phyloP scores from a whole-genome alignment of 169 alveolate genomes.

The Babesia divergens region DNA sequence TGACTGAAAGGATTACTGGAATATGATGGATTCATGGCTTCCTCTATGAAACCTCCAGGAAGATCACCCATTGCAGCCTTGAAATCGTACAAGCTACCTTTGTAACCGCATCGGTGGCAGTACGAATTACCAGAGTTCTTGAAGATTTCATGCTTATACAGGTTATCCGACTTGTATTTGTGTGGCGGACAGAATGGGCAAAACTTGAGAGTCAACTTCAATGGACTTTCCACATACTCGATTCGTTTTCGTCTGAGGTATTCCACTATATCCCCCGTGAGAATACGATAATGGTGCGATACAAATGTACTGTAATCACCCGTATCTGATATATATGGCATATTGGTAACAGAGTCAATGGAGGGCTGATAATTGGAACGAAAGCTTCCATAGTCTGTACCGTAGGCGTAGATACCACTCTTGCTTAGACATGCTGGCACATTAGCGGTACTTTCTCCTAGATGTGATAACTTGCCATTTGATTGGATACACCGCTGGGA shows the following conservation, averaged over 20 bases:
- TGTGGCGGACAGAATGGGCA: conserved; percentile 85
- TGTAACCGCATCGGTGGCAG: conserved; percentile 82
- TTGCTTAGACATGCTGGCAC: not conserved
- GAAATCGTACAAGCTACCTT: conserved; percentile 84
- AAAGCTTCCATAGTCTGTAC: not conserved
- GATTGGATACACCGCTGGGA: no score
- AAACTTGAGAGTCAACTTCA: conserved; percentile 74
- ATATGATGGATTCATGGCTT: conserved; percentile 35
- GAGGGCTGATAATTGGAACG: not conserved
- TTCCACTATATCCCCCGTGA: conserved; percentile 71
- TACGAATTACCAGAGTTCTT: conserved; percentile 81
- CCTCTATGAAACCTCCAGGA: conserved; percentile 50
- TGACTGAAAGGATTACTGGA: conserved; percentile 34
- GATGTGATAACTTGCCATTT: not conserved
- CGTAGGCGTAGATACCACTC: not conserved
- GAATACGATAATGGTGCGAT: conserved; percentile 72
- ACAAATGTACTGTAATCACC: conserved; percentile 70
- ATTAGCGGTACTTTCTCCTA: not conserved
- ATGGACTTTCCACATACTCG: conserved; percentile 71
- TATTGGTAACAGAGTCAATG: not conserved
- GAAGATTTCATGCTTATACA: conserved; percentile 79
- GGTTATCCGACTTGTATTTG: conserved; percentile 75
- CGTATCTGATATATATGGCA: not conserved
- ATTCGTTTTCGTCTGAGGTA: conserved; percentile 76
- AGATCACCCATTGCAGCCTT: conserved; percentile 80